These are phyloP conservation scores for Paecilomyces variotii DNA, from an alignment of 2,329 filamentous ascomycete species.

Conservation along the genomic window DNA sequence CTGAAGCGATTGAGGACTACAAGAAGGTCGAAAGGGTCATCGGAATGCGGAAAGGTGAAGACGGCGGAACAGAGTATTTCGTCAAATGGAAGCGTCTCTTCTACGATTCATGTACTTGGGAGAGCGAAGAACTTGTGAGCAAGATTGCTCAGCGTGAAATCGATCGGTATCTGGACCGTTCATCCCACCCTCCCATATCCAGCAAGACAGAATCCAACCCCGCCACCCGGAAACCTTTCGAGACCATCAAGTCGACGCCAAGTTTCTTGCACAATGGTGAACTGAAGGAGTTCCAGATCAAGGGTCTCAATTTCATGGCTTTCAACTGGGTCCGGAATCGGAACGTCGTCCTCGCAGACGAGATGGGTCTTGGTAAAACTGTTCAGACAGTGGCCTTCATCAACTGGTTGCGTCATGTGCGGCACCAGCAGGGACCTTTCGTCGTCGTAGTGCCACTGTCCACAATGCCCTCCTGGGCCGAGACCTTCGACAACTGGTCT, in stretches of 20 bases:
- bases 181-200: slow-evolving; percentile 71
- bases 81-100: slow-evolving; percentile 95
- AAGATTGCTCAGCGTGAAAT: slow-evolving; percentile 79
- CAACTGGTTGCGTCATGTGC: slow-evolving; percentile 89
- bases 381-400: slow-evolving; percentile 96
- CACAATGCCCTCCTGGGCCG: slow-evolving; percentile 95
- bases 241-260: slow-evolving; percentile 70
- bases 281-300: slow-evolving; percentile 86
- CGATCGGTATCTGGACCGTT: slow-evolving; percentile 80
- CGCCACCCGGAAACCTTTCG: slow-evolving; percentile 64
- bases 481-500: slow-evolving; percentile 94
- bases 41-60: slow-evolving; percentile 68
- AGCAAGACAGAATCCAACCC: slow-evolving; percentile 68
- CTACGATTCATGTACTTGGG: slow-evolving; percentile 95
- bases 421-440: slow-evolving; percentile 86
- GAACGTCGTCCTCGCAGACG: slow-evolving; percentile 95
- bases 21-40: slow-evolving; percentile 92
- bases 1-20: slow-evolving; percentile 81
- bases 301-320: slow-evolving; percentile 87
- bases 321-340: slow-evolving; percentile 92
- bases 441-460: slow-evolving; percentile 95
- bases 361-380: slow-evolving; percentile 98
- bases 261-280: slow-evolving; percentile 76
- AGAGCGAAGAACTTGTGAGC: slow-evolving; percentile 65
- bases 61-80: slow-evolving; percentile 69